Evolutionary conservation across 257 asterid species (phyloP), one percentile per base, ranked within the genome.

Genomic region (Craterostigma plantagineum): DNA sequence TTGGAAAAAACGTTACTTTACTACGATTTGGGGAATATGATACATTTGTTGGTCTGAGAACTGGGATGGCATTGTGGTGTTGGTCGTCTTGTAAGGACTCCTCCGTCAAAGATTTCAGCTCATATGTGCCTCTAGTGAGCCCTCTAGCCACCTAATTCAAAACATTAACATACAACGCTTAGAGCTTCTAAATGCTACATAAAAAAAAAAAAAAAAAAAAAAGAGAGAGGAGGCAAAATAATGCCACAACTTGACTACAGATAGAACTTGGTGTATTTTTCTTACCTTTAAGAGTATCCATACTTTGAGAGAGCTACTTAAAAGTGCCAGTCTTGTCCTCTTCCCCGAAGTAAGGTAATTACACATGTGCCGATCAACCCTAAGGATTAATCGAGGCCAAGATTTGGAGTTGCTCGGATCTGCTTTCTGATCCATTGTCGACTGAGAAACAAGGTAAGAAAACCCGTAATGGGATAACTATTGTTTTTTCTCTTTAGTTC

Each of bases 121-220:
- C 95, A 57, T 69, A 82, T 55, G 66, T 43, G 53, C 93, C 98
- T 63, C 93, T 72, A n/a, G 68, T 60, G 17, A 79, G 64, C 58
- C 93, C 93, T 66, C 92, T 66, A 2, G 73, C 92, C 37, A 87
- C 98, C 98, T 87, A 77, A n/a, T n/a, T n/a, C n/a, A n/a, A n/a
- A n/a, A n/a, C n/a, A n/a, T n/a, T n/a, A n/a, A n/a, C 13, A 6
- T 10, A 7, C 16, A 27, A 46, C 10, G 30, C 13, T 39, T 8
- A 18, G 16, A 7, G 14, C 35, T 11, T 10, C 0, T 9, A 10
- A 39, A 11, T 39, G 9, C n/a, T n/a, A n/a, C 23, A 0, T 27
- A 16, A 1, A 6, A 16, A 16, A 9, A 34, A 16, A 35, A 34
- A 11, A 5, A 42, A 9, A 18, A 14, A 42, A 14, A 42, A n/a